These are phyloP conservation scores for Leavenworthia alabamica DNA, from an alignment of 345 rosid species.

Conservation along the genomic window DNA sequence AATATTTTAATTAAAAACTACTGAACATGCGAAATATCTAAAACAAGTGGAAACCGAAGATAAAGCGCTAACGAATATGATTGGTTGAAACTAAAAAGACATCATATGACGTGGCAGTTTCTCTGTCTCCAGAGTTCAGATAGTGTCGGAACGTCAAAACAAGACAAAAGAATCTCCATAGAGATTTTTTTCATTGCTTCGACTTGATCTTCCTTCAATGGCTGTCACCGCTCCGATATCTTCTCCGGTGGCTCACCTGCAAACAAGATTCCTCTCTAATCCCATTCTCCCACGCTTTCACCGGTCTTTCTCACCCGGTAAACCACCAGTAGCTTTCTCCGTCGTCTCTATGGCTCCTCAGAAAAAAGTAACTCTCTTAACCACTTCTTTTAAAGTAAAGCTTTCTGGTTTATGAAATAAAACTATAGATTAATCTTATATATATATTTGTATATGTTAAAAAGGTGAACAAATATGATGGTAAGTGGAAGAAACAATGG, in stretches of 20 bases:
- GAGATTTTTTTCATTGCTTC: background rate
- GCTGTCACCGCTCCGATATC: constrained; percentile 48
- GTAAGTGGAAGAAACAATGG: constrained; percentile 75
- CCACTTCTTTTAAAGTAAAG: background rate
- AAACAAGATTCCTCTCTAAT: constrained; percentile 31
- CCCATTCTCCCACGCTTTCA: constrained; percentile 22
- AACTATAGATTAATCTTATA: too few species aligned
- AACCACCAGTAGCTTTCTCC: constrained; percentile 28
- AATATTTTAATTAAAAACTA: too few species aligned
- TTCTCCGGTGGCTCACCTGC: constrained; percentile 40
- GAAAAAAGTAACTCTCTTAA: constrained; percentile 48
- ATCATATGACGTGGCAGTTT: constrained; percentile 31
- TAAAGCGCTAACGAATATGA: constrained; percentile 25
- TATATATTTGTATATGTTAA: too few species aligned
- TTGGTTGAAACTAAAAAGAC: constrained; percentile 22
- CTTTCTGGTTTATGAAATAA: too few species aligned
- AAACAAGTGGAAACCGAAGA: constrained; percentile 7
- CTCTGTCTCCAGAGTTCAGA: constrained; percentile 26
- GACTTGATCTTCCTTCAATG: constrained; percentile 36
- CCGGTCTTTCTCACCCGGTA: constrained; percentile 29
- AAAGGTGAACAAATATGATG: constrained; percentile 82
- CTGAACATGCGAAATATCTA: too few species aligned
- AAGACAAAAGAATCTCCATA: constrained; percentile 13
- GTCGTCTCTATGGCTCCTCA: constrained; percentile 77
- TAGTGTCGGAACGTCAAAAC: constrained; percentile 16